Conservation (phyloP, 179 eudicot species). For the Patellifolia procumbens region DNA sequence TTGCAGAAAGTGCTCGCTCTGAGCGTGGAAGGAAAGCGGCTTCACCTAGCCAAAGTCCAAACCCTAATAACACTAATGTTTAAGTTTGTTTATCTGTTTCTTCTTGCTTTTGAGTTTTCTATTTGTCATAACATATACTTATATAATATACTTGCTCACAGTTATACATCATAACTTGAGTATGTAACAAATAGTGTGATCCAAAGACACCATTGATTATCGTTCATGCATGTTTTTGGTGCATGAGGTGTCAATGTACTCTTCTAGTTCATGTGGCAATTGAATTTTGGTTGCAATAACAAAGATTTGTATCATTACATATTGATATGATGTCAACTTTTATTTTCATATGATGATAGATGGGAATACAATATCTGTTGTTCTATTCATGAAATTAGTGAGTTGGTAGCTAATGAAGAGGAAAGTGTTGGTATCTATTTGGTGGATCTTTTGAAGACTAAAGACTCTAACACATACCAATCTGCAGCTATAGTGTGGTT, state of each 20-base stretch:
- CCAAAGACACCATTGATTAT: too few relatives aligned
- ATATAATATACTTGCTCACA: neutral
- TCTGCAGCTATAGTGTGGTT: too few relatives aligned
- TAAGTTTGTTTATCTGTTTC: too few relatives aligned
- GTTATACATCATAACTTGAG: conserved; percentile 4
- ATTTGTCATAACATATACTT: too few relatives aligned
- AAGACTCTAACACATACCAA: too few relatives aligned
- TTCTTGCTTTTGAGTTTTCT: neutral
- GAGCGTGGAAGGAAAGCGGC: conserved; percentile 20
- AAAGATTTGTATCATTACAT: neutral
- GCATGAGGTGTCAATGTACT: neutral
- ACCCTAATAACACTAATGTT: conserved; percentile 8
- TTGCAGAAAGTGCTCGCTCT: conserved; percentile 35
- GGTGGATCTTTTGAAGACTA: too few relatives aligned
- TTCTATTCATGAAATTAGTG: too few relatives aligned
- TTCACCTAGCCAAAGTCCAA: conserved; percentile 21
- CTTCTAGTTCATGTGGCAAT: neutral
- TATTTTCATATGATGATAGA: too few relatives aligned
- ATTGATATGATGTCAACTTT: neutral
- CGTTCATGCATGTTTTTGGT: neutral
- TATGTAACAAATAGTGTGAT: neutral
- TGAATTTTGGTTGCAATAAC: neutral
- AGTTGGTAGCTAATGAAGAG: too few relatives aligned
- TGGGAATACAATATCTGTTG: too few relatives aligned
- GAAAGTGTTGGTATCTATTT: too few relatives aligned